Evolutionary conservation across 805 yeast genomes (phyloP).

Genomic region (Teunomyces aglyptinius): DNA sequence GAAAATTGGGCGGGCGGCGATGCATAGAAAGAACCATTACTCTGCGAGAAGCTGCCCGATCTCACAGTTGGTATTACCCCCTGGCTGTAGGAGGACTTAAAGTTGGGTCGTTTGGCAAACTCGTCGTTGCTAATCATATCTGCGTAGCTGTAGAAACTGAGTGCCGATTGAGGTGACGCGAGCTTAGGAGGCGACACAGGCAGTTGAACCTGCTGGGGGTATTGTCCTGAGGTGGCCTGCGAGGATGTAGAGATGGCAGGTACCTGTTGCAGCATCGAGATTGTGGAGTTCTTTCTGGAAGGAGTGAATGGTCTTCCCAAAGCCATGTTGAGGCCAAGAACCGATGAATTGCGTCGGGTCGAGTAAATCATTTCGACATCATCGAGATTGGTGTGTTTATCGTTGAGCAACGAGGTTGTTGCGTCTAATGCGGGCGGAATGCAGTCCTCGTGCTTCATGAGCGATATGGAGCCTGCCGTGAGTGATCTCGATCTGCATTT

Average conservation of each 20-base stretch:
- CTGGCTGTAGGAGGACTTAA: slow-evolving; percentile 39
- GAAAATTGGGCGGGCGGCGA: slow-evolving; percentile 8
- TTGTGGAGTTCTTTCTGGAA: slow-evolving; percentile 37
- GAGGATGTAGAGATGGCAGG: slow-evolving; percentile 4
- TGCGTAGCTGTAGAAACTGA: slow-evolving; percentile 71
- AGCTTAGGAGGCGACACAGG: slow-evolving; percentile 42
- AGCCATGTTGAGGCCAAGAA: slow-evolving; percentile 47
- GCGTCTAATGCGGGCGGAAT: slow-evolving; percentile 81
- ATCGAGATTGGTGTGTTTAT: slow-evolving; percentile 61
- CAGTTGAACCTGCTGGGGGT: slow-evolving; percentile 17
- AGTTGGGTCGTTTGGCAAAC: slow-evolving; percentile 59
- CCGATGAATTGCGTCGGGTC: slow-evolving; percentile 53
- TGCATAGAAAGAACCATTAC: not conserved
- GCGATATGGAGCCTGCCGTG: slow-evolving; percentile 22
- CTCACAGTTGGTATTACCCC: slow-evolving; percentile 22
- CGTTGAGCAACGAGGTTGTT: slow-evolving; percentile 65
- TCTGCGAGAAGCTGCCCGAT: slow-evolving; percentile 3
- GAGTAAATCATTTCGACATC: slow-evolving; percentile 69
- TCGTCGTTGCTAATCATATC: slow-evolving; percentile 74
- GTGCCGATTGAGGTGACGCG: slow-evolving; percentile 33
- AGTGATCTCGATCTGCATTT: slow-evolving; percentile 17
- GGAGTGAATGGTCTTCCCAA: slow-evolving; percentile 42
- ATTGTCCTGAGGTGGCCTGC: not conserved
- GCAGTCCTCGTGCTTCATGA: slow-evolving; percentile 54
- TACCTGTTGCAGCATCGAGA: slow-evolving; percentile 18